Conservation (phyloP, 148 eudicot genomes). For the Fagopyrum homotropicum region DNA sequence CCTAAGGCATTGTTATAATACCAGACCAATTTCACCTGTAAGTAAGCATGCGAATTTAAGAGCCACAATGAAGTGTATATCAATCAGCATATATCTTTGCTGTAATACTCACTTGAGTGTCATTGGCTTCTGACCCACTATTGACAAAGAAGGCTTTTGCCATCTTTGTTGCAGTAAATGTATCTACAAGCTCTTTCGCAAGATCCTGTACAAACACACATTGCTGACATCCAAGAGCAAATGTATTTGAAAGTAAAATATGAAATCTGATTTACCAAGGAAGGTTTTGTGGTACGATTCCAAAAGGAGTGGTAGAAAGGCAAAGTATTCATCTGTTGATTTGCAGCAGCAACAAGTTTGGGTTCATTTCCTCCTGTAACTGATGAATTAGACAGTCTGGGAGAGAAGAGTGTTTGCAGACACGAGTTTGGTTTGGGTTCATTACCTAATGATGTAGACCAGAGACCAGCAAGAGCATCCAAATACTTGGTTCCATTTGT, state of each 20-base stretch:
- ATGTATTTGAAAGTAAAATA: neutral
- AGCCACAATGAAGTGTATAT: neutral
- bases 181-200: slow-evolving; percentile 69
- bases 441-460: slow-evolving; percentile 91
- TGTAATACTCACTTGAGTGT: slow-evolving; percentile 60
- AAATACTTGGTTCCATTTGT: slow-evolving; percentile 70
- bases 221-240: neutral
- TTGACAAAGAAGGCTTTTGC: slow-evolving; percentile 85
- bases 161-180: slow-evolving; percentile 73
- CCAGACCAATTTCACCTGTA: slow-evolving; percentile 97
- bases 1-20: slow-evolving; percentile 97
- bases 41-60: neutral
- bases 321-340: slow-evolving; percentile 62
- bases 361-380: slow-evolving; percentile 86
- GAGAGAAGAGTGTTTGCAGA: neutral
- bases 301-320: slow-evolving; percentile 97
- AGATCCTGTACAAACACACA: slow-evolving; percentile 52
- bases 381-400: neutral
- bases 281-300: slow-evolving; percentile 91
- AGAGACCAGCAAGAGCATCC: slow-evolving; percentile 93
- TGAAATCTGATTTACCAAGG: slow-evolving; percentile 45
- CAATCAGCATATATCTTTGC: slow-evolving; percentile 1
- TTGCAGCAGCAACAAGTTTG: slow-evolving; percentile 87
- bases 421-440: neutral
- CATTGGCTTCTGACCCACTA: slow-evolving; percentile 98